Evolutionary conservation across 176 grass and related monocot genomes (phyloP), one percentile per base, ranked within the genome.

Genomic region (Aechmea fasciata): DNA sequence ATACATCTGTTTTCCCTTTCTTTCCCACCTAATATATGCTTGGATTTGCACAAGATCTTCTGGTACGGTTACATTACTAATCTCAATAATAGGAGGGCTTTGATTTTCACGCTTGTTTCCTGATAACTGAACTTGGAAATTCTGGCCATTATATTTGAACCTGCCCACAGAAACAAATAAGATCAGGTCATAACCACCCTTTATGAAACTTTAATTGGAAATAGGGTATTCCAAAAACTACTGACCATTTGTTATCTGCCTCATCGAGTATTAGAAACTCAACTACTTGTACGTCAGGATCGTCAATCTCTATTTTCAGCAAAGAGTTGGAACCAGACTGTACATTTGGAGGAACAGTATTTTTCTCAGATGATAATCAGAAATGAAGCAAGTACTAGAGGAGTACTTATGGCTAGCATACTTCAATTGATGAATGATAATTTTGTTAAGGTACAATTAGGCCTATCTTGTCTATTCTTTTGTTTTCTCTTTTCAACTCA

Each of bases 41-140:
- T 99, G 94, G 50, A 99, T 87, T 82, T 90, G 89, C 73, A 99
- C 94, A 76, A 99, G 90, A 66, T 99, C 94, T 82, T 93, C 94
- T 20, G 87, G 94, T 51, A 99, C 80, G 50, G 74, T 70, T 66
- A 69, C 66, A 85, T 82, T 70, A 71, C 79, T 73, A 75, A 50
- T 68, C 52, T 75, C 71, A 80, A 70, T 61, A 75, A 14, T 64
- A 64, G 86, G 66, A 66, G 71, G 70, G 75, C 54, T 71, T 66
- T 74, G 80, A 57, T 77, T 70, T 59, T 83, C 69, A 71, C 75
- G 50, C 55, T 1, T 52, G 54, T 67, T 59, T 1, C 50, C 66
- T 50, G 69, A 77, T 26, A 96, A 63, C 61, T 83, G 69, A 73
- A 90, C 84, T 70, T 78, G 94, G 78, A 99, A 99, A 81, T 99